These are phyloP conservation scores for Lentinula detonsa DNA, from an alignment of 768 basidiomycete genomes.

Conservation along the genomic window DNA sequence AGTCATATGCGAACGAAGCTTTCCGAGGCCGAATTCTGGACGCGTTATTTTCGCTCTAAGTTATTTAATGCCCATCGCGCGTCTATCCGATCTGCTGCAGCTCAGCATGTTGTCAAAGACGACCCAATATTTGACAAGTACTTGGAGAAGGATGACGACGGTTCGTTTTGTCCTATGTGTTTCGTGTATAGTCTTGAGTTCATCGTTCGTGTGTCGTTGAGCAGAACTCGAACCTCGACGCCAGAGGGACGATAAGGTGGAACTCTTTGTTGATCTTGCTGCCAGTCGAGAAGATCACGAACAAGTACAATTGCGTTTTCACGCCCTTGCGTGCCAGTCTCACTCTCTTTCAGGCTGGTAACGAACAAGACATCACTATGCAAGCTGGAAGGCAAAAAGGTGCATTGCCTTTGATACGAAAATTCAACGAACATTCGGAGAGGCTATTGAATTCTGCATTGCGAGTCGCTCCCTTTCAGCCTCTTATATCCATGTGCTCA, in stretches of 20 bases:
- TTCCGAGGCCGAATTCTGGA: conserved; percentile 92
- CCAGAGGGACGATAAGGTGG: conserved; percentile 57
- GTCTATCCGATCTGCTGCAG: conserved; percentile 80
- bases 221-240: conserved; percentile 76
- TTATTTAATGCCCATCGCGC: conserved; percentile 94
- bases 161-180: conserved; percentile 32
- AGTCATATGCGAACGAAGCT: conserved; percentile 41
- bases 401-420: conserved; percentile 87
- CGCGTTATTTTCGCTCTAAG: conserved; percentile 92
- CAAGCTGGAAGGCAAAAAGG: conserved; percentile 86
- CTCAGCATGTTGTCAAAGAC: conserved; percentile 80
- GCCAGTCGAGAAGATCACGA: conserved; percentile 90
- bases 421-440: conserved; percentile 98
- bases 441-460: conserved; percentile 76
- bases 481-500: conserved; percentile 1
- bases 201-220: conserved; percentile 1
- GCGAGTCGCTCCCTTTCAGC: conserved; percentile 27
- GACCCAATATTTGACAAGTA: conserved; percentile 96
- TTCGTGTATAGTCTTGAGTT: neutral
- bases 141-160: conserved; percentile 93
- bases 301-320: conserved; percentile 43
- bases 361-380: conserved; percentile 91
- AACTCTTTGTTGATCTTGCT: conserved; percentile 77
- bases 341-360: conserved; percentile 59
- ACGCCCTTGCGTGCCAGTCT: neutral